A percentile compares a stretch with the other conserved stretches of the same genome.
Conservation (phyloP, 1,284 basidiomycete species). For the Earliella scabrosa region DNA sequence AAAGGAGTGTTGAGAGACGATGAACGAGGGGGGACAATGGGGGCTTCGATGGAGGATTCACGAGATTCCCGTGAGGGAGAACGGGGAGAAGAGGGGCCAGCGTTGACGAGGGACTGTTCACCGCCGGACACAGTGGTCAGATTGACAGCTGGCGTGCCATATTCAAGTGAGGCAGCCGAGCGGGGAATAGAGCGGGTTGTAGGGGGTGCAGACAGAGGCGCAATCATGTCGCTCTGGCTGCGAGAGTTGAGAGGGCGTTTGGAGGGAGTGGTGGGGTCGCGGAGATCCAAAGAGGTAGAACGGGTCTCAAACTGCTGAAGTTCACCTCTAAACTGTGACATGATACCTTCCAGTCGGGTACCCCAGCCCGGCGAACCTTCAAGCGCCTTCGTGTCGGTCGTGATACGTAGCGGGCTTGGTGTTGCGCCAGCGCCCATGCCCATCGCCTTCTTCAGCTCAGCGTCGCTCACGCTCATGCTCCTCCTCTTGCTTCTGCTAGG, state of each 20-base stretch:
- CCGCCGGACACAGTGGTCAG: conserved; percentile 28
- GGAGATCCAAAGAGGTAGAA: conserved; percentile 59
- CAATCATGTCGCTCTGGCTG: conserved; percentile 32
- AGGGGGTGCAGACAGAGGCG: conserved; percentile 18
- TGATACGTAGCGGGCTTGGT: conserved; percentile 37
- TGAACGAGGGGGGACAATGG: conserved; percentile 59
- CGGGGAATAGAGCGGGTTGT: conserved; percentile 27
- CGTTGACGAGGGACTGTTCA: conserved; percentile 27
- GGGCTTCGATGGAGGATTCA: conserved; percentile 24
- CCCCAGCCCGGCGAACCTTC: conserved; percentile 46
- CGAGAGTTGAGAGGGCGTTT: conserved; percentile 42
- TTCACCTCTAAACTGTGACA: conserved; percentile 73
- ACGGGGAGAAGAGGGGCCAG: conserved; percentile 22
- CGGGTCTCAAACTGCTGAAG: conserved; percentile 65
- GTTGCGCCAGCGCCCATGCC: conserved; percentile 38
- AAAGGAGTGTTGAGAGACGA: conserved; percentile 56
- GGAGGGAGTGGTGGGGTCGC: conserved; percentile 62
- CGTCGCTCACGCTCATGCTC: conserved; percentile 77
- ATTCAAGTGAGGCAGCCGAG: conserved; percentile 24
- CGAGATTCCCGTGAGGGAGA: too few relatives aligned
- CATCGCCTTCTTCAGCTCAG: conserved; percentile 57
- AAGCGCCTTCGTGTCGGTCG: conserved; percentile 33
- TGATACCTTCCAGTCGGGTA: conserved; percentile 58
- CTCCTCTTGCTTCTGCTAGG: conserved; percentile 57
- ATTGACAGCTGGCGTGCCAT: conserved; percentile 30